Conservation (phyloP, 306 rosid genomes). For the Castanopsis chinensis region DNA sequence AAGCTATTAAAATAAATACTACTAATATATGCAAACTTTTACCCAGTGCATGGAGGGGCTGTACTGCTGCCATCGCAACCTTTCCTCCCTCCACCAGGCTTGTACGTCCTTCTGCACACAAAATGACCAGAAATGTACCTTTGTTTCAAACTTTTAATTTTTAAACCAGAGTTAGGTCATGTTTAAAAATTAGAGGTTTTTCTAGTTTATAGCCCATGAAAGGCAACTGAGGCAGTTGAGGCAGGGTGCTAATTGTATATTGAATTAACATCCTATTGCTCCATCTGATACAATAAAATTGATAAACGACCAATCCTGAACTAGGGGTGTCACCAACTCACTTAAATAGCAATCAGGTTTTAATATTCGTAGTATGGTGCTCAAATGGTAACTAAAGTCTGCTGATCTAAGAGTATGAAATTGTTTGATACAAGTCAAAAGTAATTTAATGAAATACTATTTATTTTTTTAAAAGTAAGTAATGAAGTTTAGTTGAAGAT, state of each 20-base stretch:
- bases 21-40: slow-evolving; percentile 3
- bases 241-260: background rate
- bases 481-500: too few species aligned
- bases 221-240: background rate
- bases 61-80: slow-evolving; percentile 68
- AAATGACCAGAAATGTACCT: slow-evolving; percentile 21
- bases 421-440: background rate
- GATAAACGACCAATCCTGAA: too few species aligned
- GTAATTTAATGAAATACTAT: background rate
- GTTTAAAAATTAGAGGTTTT: background rate
- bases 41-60: slow-evolving; percentile 98
- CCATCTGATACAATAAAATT: background rate
- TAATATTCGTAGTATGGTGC: background rate
- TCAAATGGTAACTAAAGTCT: background rate
- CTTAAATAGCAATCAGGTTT: background rate
- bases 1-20: background rate
- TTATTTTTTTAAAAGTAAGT: too few species aligned
- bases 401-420: background rate
- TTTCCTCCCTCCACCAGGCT: slow-evolving; percentile 40
- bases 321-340: background rate
- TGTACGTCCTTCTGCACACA: slow-evolving; percentile 72
- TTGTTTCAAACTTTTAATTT: background rate
- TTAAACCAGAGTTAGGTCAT: background rate
- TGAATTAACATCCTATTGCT: background rate
- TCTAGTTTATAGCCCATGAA: background rate